Base-by-base conservation (phyloP, 2,329 filamentous ascomycete species). In the Ophiostoma ips region DNA sequence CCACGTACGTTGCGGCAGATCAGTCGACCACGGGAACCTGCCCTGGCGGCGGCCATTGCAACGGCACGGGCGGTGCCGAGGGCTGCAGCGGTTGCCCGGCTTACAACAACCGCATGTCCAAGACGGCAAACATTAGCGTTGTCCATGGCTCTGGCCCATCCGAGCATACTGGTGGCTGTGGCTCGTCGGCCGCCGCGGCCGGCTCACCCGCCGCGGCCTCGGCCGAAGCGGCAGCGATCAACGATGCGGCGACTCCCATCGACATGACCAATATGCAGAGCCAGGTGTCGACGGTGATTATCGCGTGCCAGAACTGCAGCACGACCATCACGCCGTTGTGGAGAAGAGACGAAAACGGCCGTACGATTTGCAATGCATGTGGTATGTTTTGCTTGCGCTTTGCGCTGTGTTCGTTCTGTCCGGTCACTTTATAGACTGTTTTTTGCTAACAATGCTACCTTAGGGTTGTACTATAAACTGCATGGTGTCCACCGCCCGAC, bases 321-420 rank as follows among this genome's bases (percentile, higher is more conserved):
- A 98, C 92, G 12, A 96, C 92, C 0, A 90, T 96, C 50, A 98
- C 92, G 38, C 92, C 92, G 13, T 72, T 98, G 13, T 98, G 92
- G 92, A 78, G 92, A 61, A 77, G 92, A 59, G 92, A 96, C 62
- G 90, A 95, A 65, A 82, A 83, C 58, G 92, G 92, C 2, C 89
- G 95, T 67, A 94, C 90, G 5, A 98, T 98, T 56, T 98, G 92
- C 70, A 98, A 98, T 66, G 92, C 92, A 48, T 98, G 92, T 70
- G 92, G 88, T 94, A 75, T 63, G 83, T 76, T 36, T 57, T 24
- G 5, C 3, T 19, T 18, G 11, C 28, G 24, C n/a, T 2, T 16
- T 33, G 5, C 9, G 24, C 10, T 13, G 16, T 48, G 21, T 19
- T 28, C 33, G 13, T 43, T 31, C 50, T 10, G 9, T 12, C 35